These are phyloP conservation scores for Domatiomyces catenatus DNA, from an alignment of 2,329 filamentous ascomycete species.

Conservation along the genomic window DNA sequence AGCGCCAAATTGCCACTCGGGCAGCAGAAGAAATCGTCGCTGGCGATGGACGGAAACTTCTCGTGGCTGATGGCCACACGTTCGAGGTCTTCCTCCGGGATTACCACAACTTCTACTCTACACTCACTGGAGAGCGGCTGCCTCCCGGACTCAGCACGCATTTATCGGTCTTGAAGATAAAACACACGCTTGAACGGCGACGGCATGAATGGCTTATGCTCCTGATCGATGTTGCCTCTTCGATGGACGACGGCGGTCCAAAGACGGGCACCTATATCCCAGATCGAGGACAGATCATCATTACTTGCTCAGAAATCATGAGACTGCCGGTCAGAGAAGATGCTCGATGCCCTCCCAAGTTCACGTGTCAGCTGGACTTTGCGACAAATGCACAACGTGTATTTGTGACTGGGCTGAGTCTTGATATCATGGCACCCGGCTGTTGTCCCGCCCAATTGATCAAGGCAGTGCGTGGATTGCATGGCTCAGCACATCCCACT, in stretches of 20 bases:
- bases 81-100: slow-evolving; percentile 6
- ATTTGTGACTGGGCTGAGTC: neutral
- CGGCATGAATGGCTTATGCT: slow-evolving; percentile 6
- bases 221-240: slow-evolving; percentile 5
- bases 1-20: slow-evolving; percentile 6
- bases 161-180: slow-evolving; percentile 3
- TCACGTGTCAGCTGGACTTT: neutral
- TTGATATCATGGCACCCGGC: neutral
- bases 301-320: neutral
- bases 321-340: neutral
- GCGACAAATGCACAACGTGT: neutral
- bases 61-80: slow-evolving; percentile 4
- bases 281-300: neutral
- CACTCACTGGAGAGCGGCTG: slow-evolving; percentile 4
- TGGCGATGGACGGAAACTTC: slow-evolving; percentile 3
- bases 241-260: slow-evolving; percentile 2
- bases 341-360: neutral
- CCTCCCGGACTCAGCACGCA: slow-evolving; percentile 1
- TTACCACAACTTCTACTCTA: slow-evolving; percentile 4
- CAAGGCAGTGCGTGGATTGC: neutral
- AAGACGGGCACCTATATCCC: neutral
- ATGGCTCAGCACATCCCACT: neutral
- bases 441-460: neutral
- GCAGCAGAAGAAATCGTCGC: slow-evolving; percentile 6
- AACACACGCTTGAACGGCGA: slow-evolving; percentile 1